Conservation (phyloP, 2,329 filamentous ascomycete species). For the Colletotrichum sojae region DNA sequence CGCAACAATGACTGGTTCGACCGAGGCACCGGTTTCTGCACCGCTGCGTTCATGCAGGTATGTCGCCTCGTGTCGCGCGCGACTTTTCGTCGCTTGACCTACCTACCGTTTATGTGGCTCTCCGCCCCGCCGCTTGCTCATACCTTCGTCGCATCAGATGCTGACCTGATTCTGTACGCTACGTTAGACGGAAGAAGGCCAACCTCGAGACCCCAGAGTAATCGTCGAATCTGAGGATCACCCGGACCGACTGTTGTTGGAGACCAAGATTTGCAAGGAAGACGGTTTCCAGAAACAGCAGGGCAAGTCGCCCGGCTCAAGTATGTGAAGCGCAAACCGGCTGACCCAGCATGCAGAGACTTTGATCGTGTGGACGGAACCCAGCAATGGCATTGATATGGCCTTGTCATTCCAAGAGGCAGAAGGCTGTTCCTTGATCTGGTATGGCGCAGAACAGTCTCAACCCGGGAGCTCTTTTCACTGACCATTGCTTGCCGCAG, state of each 20-base stretch:
- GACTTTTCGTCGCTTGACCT: constrained; percentile 9
- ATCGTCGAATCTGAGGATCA: constrained; percentile 95
- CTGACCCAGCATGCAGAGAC: constrained; percentile 76
- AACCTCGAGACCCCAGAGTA: constrained; percentile 86
- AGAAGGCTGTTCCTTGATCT: constrained; percentile 92
- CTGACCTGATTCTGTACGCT: constrained; percentile 20
- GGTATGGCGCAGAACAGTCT: constrained; percentile 67
- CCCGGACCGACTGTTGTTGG: constrained; percentile 84
- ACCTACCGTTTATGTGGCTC: constrained; percentile 7
- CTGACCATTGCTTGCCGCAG: constrained; percentile 59
- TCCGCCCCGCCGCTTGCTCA: constrained; percentile 21
- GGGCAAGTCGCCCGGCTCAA: constrained; percentile 68
- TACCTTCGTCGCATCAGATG: constrained; percentile 4
- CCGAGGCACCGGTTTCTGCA: constrained; percentile 95
- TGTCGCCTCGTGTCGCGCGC: constrained; percentile 50
- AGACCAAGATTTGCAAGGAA: constrained; percentile 92
- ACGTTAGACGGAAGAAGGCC: constrained; percentile 67
- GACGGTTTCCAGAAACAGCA: constrained; percentile 99
- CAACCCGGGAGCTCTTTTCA: constrained; percentile 12
- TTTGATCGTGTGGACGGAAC: constrained; percentile 97
- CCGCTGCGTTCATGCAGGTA: constrained; percentile 81
- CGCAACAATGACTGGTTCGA: constrained; percentile 99
- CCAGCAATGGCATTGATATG: constrained; percentile 89
- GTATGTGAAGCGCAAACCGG: constrained; percentile 47
- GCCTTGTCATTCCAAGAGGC: constrained; percentile 98